Percentiles rank a stretch among this genome's conserved stretches.
Conservation (phyloP, 1,284 basidiomycete species). For the Naganishia sp. region DNA sequence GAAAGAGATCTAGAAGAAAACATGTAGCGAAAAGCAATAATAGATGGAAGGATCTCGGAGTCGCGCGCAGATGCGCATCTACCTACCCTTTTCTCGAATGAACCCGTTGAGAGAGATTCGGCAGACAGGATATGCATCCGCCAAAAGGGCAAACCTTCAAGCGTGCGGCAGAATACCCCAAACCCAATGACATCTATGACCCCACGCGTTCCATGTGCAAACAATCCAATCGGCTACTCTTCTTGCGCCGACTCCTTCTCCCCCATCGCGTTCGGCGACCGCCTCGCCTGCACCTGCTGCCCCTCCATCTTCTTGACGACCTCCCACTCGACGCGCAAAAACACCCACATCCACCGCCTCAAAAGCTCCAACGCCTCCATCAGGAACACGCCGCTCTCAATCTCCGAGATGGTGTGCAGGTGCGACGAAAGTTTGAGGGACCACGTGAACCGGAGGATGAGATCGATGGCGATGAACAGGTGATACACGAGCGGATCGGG, state of each 20-base stretch:
- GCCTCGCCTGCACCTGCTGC: neutral
- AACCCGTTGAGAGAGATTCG: too few species aligned
- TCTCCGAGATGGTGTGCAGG: conserved; percentile 77
- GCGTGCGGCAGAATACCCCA: too few species aligned
- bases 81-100: too few species aligned
- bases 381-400: conserved; percentile 81
- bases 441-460: conserved; percentile 92
- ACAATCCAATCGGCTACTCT: neutral
- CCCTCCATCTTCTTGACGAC: conserved; percentile 62
- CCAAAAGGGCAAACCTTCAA: too few species aligned
- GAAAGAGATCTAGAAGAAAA: too few species aligned
- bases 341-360: conserved; percentile 94
- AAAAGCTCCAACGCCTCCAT: conserved; percentile 88
- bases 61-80: too few species aligned
- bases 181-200: neutral
- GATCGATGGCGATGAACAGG: conserved; percentile 76
- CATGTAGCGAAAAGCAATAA: too few species aligned
- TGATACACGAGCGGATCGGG: conserved; percentile 80
- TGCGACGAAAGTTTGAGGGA: conserved; percentile 86
- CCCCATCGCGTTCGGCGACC: neutral
- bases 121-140: too few species aligned
- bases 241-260: neutral
- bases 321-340: conserved; percentile 95
- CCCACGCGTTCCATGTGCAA: neutral
- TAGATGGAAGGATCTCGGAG: too few species aligned